Evolutionary conservation across 2,329 filamentous ascomycete genomes (phyloP).

Genomic region (Aspergillus flavus): DNA sequence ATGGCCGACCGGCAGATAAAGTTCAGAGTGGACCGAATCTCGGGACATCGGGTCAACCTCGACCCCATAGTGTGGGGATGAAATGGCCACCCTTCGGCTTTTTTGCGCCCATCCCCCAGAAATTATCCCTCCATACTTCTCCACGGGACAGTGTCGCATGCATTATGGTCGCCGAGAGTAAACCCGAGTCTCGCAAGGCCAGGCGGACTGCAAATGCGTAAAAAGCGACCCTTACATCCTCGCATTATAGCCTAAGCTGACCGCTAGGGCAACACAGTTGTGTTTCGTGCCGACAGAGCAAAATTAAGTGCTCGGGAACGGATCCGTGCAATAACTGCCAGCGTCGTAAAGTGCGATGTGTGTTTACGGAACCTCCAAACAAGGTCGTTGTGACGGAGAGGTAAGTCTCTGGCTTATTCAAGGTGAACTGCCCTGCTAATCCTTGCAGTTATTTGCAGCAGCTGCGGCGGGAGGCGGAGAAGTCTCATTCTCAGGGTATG

Average conservation of each 20-base stretch:
- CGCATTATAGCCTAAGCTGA: background rate
- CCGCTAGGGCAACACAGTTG: background rate
- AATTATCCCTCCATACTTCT: background rate
- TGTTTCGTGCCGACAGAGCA: background rate
- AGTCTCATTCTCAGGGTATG: constrained; percentile 19
- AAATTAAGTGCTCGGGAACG: background rate
- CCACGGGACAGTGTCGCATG: background rate
- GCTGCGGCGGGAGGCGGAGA: constrained; percentile 28
- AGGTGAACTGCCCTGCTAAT: background rate
- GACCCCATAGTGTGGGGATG: background rate
- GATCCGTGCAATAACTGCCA: background rate
- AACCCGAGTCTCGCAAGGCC: background rate
- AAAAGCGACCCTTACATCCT: background rate
- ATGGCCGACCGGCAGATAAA: background rate
- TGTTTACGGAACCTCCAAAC: background rate
- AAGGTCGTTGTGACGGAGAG: background rate
- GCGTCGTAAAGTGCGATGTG: background rate
- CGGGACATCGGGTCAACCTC: background rate
- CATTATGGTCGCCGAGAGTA: background rate
- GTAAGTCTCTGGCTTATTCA: background rate
- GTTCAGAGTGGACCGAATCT: background rate
- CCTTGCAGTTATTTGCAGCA: constrained; percentile 13
- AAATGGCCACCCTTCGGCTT: background rate
- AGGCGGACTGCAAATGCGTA: background rate
- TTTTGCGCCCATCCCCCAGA: background rate